Conservation (phyloP, 75 land plant species). For the Sequoiadendron giganteum region DNA sequence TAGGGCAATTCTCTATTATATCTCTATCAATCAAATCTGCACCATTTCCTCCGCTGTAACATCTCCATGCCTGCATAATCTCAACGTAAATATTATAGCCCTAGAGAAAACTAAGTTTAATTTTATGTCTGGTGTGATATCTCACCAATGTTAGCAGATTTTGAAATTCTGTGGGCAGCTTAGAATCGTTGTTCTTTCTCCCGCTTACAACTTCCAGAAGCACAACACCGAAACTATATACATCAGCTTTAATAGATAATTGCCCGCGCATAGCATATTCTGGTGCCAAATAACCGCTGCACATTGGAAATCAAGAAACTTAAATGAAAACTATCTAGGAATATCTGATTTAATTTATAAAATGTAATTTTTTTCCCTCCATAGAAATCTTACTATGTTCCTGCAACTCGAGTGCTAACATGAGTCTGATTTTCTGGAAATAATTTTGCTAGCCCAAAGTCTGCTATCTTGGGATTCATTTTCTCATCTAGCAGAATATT, state of each 20-base stretch:
- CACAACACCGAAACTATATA: slow-evolving; percentile 34
- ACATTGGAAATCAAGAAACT: too few species aligned
- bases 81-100: too few species aligned
- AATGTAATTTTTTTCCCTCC: too few species aligned
- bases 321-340: too few species aligned
- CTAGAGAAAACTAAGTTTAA: too few species aligned
- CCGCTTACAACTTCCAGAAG: slow-evolving; percentile 40
- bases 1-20: not conserved
- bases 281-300: too few species aligned
- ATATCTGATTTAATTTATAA: too few species aligned
- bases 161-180: not conserved
- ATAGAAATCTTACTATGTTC: not conserved
- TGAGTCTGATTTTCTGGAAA: not conserved
- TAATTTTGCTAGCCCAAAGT: not conserved
- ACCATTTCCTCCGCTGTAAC: not conserved
- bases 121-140: not conserved
- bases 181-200: slow-evolving; percentile 10
- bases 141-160: not conserved
- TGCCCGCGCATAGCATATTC: too few species aligned
- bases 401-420: not conserved
- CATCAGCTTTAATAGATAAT: slow-evolving; percentile 27
- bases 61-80: not conserved
- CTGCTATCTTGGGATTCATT: not conserved
- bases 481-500: too few species aligned
- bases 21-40: not conserved